Base-by-base conservation (phyloP, 139 green algal species). In the Chlorella sorokiniana region DNA sequence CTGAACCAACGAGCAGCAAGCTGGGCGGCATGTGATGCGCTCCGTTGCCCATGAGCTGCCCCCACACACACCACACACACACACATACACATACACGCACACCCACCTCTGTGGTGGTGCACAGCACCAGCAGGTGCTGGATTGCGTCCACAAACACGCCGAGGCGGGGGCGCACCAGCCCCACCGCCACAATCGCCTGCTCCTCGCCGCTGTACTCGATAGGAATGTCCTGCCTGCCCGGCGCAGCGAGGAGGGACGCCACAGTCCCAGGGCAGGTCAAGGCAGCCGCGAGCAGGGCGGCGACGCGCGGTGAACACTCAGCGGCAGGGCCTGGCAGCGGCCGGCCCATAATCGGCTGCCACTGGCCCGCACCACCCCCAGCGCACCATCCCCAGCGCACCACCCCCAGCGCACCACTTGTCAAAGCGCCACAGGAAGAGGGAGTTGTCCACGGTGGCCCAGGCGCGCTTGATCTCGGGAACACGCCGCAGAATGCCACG, bases 371-470 rank as follows among this genome's bases (percentile, higher is more conserved):
- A n/a, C n/a, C n/a, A n/a, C n/a, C n/a, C n/a, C n/a, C n/a, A n/a
- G n/a, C n/a, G n/a, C n/a, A n/a, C n/a, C n/a, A n/a, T n/a, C n/a
- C n/a, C n/a, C n/a, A n/a, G n/a, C n/a, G n/a, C n/a, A n/a, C n/a
- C n/a, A n/a, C n/a, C n/a, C n/a, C n/a, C 14, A 25, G 4, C 79
- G 9, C 77, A 94, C 90, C 88, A 94, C 23, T 83, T 84, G 82
- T 98, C 94, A 62, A 95, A 94, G 31, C 93, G 90, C 95, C 95
- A 98, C 8, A 98, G 83, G 84, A 96, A 98, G 3, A 98, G 86
- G 1, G 89, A 90, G 87, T 96, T 96, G 87, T 98, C 94, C 0
- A 98, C 91, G 22, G 91, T 94, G 1, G 95, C 95, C 96, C 96
- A 99, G 14, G 95, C 95, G 11, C 91, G 88, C 8, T 88, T 67